Conservation (phyloP, 306 rosid genomes). For the Ziziphus jujuba region DNA sequence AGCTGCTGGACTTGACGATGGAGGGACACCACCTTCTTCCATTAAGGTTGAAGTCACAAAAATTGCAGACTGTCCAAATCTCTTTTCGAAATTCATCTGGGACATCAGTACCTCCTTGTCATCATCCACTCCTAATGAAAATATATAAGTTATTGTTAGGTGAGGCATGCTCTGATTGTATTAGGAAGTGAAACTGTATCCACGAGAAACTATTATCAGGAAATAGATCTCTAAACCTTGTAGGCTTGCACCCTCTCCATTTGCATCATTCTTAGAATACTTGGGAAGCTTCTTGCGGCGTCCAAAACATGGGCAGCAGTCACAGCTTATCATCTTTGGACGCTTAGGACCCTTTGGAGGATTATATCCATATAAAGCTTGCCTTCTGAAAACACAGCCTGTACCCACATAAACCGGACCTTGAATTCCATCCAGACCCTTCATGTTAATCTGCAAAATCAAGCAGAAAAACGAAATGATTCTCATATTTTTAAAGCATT, state of each 20-base stretch:
- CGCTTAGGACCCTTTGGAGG: slow-evolving; percentile 94
- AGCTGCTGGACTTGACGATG: slow-evolving; percentile 75
- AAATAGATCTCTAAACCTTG: slow-evolving; percentile 42
- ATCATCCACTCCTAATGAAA: slow-evolving; percentile 59
- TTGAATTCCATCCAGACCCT: slow-evolving; percentile 94
- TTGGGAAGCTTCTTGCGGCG: slow-evolving; percentile 72
- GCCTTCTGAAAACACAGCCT: slow-evolving; percentile 95
- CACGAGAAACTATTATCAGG: neutral
- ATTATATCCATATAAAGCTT: slow-evolving; percentile 84
- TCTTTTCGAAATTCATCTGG: slow-evolving; percentile 90
- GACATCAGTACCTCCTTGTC: slow-evolving; percentile 87
- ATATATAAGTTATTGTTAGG: neutral
- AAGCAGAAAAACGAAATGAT: slow-evolving; percentile 21
- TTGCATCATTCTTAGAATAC: slow-evolving; percentile 55
- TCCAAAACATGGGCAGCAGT: slow-evolving; percentile 92
- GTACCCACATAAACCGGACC: slow-evolving; percentile 98
- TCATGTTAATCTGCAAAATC: slow-evolving; percentile 83
- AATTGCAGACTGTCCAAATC: slow-evolving; percentile 85
- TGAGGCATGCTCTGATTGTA: neutral
- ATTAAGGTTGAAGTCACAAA: slow-evolving; percentile 92
- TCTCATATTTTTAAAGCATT: neutral
- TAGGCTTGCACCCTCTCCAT: slow-evolving; percentile 59
- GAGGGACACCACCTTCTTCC: slow-evolving; percentile 82
- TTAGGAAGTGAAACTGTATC: neutral
- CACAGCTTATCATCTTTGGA: slow-evolving; percentile 93